Base-by-base conservation (phyloP, 768 basidiomycete species). In the Suillus decipiens region DNA sequence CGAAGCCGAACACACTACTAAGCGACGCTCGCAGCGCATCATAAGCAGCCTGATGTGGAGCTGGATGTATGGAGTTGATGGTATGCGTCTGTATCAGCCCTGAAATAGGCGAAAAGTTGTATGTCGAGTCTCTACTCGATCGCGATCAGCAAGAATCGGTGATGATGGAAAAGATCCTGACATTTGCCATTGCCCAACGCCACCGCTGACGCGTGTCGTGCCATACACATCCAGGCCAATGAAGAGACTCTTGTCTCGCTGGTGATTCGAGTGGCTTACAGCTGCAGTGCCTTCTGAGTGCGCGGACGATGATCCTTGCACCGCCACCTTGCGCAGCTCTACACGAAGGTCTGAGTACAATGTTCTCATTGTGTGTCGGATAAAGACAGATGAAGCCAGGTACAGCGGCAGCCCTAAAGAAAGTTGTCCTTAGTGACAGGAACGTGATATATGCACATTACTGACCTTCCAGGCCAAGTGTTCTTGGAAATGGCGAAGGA, bases 11-110 rank as follows among this genome's bases (percentile, higher is more conserved):
- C 17, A 68, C 45, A 7, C 61, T 67, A 43, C 61, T 65, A 12
- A 81, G 63, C 19, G 74, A 73, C 11, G 70, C 67, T 19, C 82
- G 77, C 1, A 92, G 77, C 2, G 87, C 82, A 61, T 89, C 85
- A 69, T 88, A 91, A 2, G 88, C 88, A 0, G 87, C 82, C 56
- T 85, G 80, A 69, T 90, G 89, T 3, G 92, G 92, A 1, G 88
- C 87, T 0, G 92, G 92, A 51, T 87, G 83, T 54, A 93, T 92
- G n/a, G 87, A 88, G 70, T 93, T 84, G 56, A 94, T 78, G 54
- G 78, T 78, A 70, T 94, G 92, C 55, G 79, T 68, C 55, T 85
- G 74, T 61, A 94, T 86, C 47, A 87, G 80, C 6, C 89, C 92
- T 0, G 84, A 83, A 28, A 75, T 59, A 0, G 89, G 88, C 2